Conservation (phyloP, 345 rosid genomes). For the Citrus inodora region DNA sequence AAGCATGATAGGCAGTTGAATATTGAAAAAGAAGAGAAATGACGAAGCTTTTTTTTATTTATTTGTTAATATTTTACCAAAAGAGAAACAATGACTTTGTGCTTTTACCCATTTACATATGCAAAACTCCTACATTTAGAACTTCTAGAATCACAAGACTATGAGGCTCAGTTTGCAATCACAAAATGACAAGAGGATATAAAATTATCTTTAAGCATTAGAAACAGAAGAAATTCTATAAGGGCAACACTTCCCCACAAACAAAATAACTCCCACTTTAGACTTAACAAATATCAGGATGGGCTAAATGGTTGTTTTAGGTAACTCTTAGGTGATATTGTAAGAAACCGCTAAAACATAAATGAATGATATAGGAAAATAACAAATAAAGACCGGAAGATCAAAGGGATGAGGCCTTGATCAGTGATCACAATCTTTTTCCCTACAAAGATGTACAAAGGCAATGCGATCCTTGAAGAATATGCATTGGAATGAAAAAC, state of each 20-base stretch:
- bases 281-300: not conserved
- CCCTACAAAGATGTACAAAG: not conserved
- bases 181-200: not conserved
- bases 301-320: not conserved
- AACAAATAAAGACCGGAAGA: not conserved
- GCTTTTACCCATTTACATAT: not conserved
- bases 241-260: not conserved
- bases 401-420: not conserved
- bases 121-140: no score
- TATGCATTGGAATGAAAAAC: not conserved
- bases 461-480: not conserved
- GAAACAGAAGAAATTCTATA: not conserved
- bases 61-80: not conserved
- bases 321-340: not conserved
- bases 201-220: not conserved
- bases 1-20: not conserved
- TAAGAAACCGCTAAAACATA: not conserved
- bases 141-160: no score
- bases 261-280: not conserved
- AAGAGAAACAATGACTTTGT: not conserved
- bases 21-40: not conserved
- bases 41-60: not conserved
- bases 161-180: not conserved
- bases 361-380: not conserved
- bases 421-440: not conserved